Percentiles rank a stretch among this genome's conserved stretches.
Evolutionary conservation across 2,329 filamentous ascomycete species (phyloP).

Genomic region (Anisogramma anomala): DNA sequence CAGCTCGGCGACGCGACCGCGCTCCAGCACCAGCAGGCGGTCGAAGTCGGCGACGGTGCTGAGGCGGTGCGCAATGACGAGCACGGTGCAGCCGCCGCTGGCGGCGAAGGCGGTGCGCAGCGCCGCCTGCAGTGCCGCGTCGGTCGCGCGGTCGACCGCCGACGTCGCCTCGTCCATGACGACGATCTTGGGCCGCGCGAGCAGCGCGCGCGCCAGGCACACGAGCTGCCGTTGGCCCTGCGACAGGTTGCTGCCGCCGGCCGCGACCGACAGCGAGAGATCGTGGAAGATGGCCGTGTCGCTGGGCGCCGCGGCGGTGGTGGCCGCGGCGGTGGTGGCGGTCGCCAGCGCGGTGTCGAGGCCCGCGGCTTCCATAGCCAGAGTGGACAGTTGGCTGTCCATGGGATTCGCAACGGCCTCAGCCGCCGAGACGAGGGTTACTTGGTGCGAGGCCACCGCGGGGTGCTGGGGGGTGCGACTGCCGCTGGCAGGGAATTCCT

Average conservation of each 20-base stretch:
- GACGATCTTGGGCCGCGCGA: conserved; percentile 30
- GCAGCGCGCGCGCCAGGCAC: conserved; percentile 33
- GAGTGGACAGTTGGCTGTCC: neutral
- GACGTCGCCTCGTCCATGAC: conserved; percentile 33
- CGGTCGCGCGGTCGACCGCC: conserved; percentile 45
- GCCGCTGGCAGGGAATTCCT: conserved; percentile 28
- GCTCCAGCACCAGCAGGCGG: conserved; percentile 36
- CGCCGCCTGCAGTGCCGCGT: conserved; percentile 43
- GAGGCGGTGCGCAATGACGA: conserved; percentile 29
- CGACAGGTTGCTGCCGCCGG: conserved; percentile 27
- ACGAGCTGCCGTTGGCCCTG: conserved; percentile 39
- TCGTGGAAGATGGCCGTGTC: conserved; percentile 23
- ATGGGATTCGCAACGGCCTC: conserved; percentile 7
- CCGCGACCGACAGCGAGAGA: conserved; percentile 22
- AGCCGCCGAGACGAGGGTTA: conserved; percentile 13
- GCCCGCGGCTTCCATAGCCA: neutral
- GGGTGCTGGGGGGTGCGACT: conserved; percentile 21
- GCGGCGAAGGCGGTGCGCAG: conserved; percentile 37
- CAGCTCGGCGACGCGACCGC: conserved; percentile 34
- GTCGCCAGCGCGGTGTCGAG: conserved; percentile 1
- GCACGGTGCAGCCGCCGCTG: conserved; percentile 41
- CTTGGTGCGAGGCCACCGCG: conserved; percentile 13
- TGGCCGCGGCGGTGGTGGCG: neutral
- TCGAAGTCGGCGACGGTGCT: conserved; percentile 41
- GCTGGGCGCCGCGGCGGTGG: conserved; percentile 1